A percentile compares a stretch with the other conserved stretches of the same genome.
Conservation (phyloP, 139 green algal species). For the Dunaliella sp. region DNA sequence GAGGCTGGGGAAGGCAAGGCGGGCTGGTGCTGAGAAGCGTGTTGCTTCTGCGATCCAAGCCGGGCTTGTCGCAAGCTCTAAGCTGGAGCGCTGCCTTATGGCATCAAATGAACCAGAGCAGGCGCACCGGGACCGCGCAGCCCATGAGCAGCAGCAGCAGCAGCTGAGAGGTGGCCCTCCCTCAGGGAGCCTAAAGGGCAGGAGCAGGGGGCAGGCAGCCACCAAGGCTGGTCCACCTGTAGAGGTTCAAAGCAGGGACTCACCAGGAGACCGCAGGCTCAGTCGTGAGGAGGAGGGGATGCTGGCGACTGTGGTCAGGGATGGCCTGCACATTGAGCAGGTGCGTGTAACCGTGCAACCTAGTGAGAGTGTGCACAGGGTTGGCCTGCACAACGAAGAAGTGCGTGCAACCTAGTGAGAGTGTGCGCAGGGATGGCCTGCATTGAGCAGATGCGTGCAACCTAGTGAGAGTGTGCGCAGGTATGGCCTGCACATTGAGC, state of each 20-base stretch:
- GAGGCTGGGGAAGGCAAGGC: neutral
- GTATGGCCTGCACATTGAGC: neutral
- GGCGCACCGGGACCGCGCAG: neutral
- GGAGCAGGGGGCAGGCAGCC: neutral
- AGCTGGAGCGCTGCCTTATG: neutral
- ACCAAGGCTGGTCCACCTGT: no score
- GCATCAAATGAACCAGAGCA: neutral
- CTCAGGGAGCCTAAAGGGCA: neutral
- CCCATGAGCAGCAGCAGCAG: neutral
- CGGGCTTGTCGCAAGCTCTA: neutral
- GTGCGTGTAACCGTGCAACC: neutral
- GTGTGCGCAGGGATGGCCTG: neutral
- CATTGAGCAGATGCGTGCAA: neutral
- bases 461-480: neutral
- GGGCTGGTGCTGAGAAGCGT: neutral
- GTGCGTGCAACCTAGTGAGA: neutral
- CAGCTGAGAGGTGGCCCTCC: neutral
- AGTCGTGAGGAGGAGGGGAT: constrained; percentile 6
- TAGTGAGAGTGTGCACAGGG: no score
- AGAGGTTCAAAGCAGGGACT: no score
- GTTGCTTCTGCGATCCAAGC: neutral
- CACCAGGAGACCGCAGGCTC: no score
- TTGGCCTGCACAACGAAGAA: neutral
- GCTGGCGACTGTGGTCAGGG: neutral
- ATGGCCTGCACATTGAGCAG: neutral